Base-by-base conservation (phyloP, 768 basidiomycete genomes). In the Pulveroboletus frians region DNA sequence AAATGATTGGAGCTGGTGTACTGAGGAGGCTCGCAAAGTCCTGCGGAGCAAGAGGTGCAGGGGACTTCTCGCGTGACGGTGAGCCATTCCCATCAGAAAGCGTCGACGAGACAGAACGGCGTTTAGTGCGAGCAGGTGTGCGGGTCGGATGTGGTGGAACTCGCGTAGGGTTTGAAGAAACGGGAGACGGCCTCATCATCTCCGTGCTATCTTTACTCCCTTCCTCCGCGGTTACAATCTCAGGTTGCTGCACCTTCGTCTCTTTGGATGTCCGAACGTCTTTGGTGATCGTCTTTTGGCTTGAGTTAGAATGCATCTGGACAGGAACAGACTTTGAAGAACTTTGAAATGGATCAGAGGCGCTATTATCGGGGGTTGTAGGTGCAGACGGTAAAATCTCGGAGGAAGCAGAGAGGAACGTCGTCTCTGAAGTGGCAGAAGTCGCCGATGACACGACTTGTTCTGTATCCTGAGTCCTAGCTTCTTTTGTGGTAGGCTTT, bases 91-190 rank as follows among this genome's bases (percentile, higher is more conserved):
- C 73, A 43, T 85, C 82, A 29, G 87, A 88, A 51, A 92, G 72
- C 7, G 83, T 85, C 2, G 92, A 95, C 1, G 93, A 95, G 5
- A 97, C 86, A 2, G 93, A 96, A 20, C 95, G 87, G 4, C 95
- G 85, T 65, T 99, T 99, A 3, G 95, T 98, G 10, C 94, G 82
- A 4, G 85, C 92, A 4, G 95, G 95, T 0, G 95, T 99, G 10
- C 94, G 88, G 20, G 83, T 72, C 4, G 91, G 83, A 55, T 79
- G 72, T 26, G 85, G 83, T 23, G 89, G 79, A 13, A 74, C 60
- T 45, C 53, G 60, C 15, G 53, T 26, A 15, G 55, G 41, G 34
- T 53, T 58, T 11, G 61, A 49, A n/a, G 53, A 64, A 48, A 73
- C 52, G 5, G 45, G 43, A 39, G 60, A 54, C 30, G 57, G 52